These are phyloP conservation scores for Backusella australiensis DNA, from an alignment of 192 early-diverging fungal species.

Conservation along the genomic window DNA sequence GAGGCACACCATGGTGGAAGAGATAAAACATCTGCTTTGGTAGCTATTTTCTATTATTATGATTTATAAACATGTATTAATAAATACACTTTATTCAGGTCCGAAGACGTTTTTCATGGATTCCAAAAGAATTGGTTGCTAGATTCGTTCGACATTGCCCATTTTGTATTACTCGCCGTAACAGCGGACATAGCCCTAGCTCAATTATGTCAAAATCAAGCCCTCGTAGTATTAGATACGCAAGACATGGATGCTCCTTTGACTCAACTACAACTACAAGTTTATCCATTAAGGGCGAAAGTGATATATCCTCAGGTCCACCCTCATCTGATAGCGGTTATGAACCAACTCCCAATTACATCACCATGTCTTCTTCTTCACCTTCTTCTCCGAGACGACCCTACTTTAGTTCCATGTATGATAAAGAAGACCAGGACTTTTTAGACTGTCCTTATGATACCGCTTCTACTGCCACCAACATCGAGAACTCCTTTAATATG, in stretches of 20 bases:
- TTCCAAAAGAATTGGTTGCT: conserved; percentile 39
- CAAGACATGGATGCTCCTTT: conserved; percentile 21
- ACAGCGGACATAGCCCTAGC: conserved; percentile 30
- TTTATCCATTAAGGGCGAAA: conserved; percentile 17
- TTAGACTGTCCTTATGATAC: conserved; percentile 11
- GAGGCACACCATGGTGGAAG: conserved; percentile 52
- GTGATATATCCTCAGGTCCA: conserved; percentile 15
- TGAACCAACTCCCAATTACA: conserved; percentile 18
- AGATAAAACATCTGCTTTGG: conserved; percentile 58
- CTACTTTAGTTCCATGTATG: conserved; percentile 18
- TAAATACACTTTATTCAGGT: conserved; percentile 18
- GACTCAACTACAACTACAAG: not conserved
- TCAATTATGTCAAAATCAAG: conserved; percentile 19
- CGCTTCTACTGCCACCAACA: not conserved
- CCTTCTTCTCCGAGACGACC: conserved; percentile 5
- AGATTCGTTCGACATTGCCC: conserved; percentile 39
- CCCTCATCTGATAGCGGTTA: conserved; percentile 23
- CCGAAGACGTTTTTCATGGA: conserved; percentile 36
- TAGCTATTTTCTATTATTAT: conserved; percentile 9
- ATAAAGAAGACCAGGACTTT: conserved; percentile 10
- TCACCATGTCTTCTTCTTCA: conserved; percentile 3
- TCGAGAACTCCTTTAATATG: not conserved
- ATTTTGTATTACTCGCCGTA: conserved; percentile 37
- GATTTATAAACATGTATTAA: too few species aligned
- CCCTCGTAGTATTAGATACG: conserved; percentile 19